phyloP scores from a whole-genome alignment of 768 basidiomycete species.

The Lepiota venenata region DNA sequence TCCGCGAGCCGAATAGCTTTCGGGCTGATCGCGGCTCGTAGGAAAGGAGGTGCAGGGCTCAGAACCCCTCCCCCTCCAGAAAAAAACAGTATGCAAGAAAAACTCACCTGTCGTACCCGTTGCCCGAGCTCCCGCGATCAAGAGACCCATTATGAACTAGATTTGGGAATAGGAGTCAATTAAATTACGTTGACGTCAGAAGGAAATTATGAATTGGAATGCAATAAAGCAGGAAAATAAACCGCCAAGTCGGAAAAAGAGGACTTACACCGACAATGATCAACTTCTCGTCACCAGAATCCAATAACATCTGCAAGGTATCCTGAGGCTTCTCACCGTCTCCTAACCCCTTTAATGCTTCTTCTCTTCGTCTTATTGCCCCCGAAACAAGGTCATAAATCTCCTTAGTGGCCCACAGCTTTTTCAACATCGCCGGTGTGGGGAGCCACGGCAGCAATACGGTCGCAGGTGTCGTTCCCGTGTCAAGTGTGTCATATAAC shows the following conservation, averaged over 20 bases:
- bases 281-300: slow-evolving; percentile 63
- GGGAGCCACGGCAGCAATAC: slow-evolving; percentile 78
- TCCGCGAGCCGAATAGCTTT: too few species aligned
- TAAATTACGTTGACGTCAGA: slow-evolving; percentile 9
- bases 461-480: slow-evolving; percentile 67
- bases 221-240: slow-evolving; percentile 1
- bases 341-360: slow-evolving; percentile 16
- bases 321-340: slow-evolving; percentile 60
- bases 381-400: slow-evolving; percentile 67
- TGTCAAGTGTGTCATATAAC: slow-evolving; percentile 68
- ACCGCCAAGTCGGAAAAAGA: slow-evolving; percentile 2
- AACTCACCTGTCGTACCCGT: slow-evolving; percentile 66
- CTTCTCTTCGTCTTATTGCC: slow-evolving; percentile 53
- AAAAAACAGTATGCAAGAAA: slow-evolving; percentile 12
- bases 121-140: slow-evolving; percentile 78
- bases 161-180: slow-evolving; percentile 17
- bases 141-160: slow-evolving; percentile 79
- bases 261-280: slow-evolving; percentile 65
- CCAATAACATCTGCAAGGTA: slow-evolving; percentile 72
- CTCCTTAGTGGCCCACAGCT: slow-evolving; percentile 69
- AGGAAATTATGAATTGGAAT: neutral
- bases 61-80: neutral
- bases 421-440: slow-evolving; percentile 65
- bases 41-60: neutral
- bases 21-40: too few species aligned